Evolutionary conservation across 2,329 filamentous ascomycete genomes (phyloP), one percentile per base, ranked within the genome.

Genomic region (Diaporthe ilicicola): DNA sequence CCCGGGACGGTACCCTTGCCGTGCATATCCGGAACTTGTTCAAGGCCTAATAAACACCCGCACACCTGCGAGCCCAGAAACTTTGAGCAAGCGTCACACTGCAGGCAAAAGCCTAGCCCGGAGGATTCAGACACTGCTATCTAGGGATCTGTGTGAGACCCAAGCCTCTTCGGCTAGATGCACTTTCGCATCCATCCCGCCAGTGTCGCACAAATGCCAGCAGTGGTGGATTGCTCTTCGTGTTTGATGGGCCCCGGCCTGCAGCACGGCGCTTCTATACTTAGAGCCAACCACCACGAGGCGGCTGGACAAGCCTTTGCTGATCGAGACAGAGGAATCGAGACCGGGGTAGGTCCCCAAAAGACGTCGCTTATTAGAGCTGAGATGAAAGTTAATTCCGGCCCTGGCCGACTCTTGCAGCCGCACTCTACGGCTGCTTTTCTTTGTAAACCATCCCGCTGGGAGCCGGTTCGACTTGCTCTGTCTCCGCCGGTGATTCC

Each of bases 241-340:
- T 42, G 32, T 42, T 59, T 12, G 59, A 50, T 61, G 44, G 56
- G 66, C 53, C 66, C 59, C 65, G 42, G 44, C 42, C 53, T 53
- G n/a, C 39, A 19, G 37, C 17, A 48, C 54, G 32, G 53, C 66
- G 53, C 66, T 50, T 50, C 66, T 68, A 59, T 59, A 59, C 66
- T 59, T 68, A 68, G 66, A 54, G 27, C 44, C n/a, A 29, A 34
- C 65, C 27, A 27, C 39, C n/a, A 42, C 15, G 29, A 42, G 27
- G 51, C 51, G 42, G 39, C 48, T 48, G 42, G 27, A 55, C 65
- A 67, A 67, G 65, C 50, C 34, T 55, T 46, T n/a, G 29, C 55
- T 34, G 64, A 37, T 67, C 27, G 24, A 55, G 64, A 42, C 64
- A 29, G 50, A 53, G 24, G 24, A 15, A 17, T 51, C 48, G 24